These are phyloP conservation scores for Pyrenochaeta sp. DNA, from an alignment of 2,329 filamentous ascomycete genomes.

Conservation along the genomic window DNA sequence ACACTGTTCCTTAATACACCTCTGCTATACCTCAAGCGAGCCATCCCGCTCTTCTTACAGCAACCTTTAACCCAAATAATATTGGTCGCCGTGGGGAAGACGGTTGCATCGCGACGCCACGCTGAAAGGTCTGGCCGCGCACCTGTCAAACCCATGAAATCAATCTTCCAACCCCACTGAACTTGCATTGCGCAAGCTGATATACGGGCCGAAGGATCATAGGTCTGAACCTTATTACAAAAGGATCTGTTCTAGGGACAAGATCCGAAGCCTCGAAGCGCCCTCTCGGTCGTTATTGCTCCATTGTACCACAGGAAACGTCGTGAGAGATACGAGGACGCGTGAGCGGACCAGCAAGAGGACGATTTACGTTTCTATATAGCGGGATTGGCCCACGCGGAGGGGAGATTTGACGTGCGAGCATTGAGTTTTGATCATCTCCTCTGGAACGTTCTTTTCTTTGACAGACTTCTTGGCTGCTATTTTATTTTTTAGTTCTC, in stretches of 20 bases:
- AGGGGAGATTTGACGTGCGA: background rate
- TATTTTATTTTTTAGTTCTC: background rate
- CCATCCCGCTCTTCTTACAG: background rate
- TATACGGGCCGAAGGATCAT: slow-evolving; percentile 14
- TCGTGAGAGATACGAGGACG: background rate
- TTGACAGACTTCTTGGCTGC: background rate
- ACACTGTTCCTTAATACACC: background rate
- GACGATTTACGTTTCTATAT: background rate
- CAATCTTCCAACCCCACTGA: slow-evolving; percentile 3
- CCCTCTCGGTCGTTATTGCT: slow-evolving; percentile 1
- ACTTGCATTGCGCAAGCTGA: slow-evolving; percentile 18
- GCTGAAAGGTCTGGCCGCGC: background rate
- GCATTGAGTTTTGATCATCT: background rate
- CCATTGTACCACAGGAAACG: background rate
- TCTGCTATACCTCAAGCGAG: background rate
- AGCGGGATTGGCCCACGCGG: no score
- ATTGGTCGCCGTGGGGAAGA: slow-evolving; percentile 7
- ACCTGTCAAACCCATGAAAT: background rate
- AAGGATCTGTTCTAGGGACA: background rate
- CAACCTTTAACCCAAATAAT: background rate
- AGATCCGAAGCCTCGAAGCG: background rate
- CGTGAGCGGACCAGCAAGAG: background rate
- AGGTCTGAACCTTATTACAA: slow-evolving; percentile 11
- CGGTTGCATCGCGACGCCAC: slow-evolving; percentile 1
- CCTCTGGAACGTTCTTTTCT: background rate